A percentile compares a stretch with the other conserved stretches of the same genome.
Evolutionary conservation across 148 eudicot species (phyloP).

Genomic region (Drosera capensis): DNA sequence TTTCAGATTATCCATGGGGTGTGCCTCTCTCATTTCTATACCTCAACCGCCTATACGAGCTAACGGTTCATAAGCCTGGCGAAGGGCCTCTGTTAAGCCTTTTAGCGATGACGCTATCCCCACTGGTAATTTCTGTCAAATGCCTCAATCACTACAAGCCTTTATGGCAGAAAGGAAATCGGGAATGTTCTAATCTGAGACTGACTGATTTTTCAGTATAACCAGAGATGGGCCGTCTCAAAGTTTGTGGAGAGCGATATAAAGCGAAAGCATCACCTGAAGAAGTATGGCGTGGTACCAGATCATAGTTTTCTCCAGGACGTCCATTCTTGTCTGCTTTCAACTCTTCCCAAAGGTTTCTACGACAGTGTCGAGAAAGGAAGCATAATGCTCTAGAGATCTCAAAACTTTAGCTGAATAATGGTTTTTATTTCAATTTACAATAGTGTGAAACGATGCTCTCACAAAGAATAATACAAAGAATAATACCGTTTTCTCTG

Average conservation of each 20-base stretch:
- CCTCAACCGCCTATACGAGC: slow-evolving; percentile 29
- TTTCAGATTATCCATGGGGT: slow-evolving; percentile 38
- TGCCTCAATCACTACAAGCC: neutral
- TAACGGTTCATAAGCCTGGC: slow-evolving; percentile 35
- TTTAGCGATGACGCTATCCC: slow-evolving; percentile 26
- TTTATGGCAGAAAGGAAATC: neutral
- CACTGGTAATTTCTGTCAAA: slow-evolving; percentile 21
- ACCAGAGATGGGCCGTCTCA: slow-evolving; percentile 34
- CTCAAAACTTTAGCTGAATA: slow-evolving; percentile 12
- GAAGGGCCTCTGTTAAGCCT: slow-evolving; percentile 20
- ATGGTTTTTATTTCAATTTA: no score
- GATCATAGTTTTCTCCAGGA: slow-evolving; percentile 18
- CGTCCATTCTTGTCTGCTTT: slow-evolving; percentile 8
- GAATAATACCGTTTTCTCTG: no score
- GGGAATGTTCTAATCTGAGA: neutral
- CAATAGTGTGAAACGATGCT: no score
- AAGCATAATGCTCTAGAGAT: slow-evolving; percentile 23
- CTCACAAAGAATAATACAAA: no score
- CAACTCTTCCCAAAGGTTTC: slow-evolving; percentile 15
- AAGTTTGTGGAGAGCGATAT: slow-evolving; percentile 29
- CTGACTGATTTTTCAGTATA: neutral
- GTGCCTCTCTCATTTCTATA: slow-evolving; percentile 17
- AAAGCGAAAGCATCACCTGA: slow-evolving; percentile 17
- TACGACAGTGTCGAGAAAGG: slow-evolving; percentile 29
- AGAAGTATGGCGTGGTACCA: slow-evolving; percentile 27